A percentile compares a stretch with the other conserved stretches of the same genome.
These are phyloP conservation scores for Sclerotiophoma versabilis DNA, from an alignment of 2,329 filamentous ascomycete genomes.

Conservation along the genomic window DNA sequence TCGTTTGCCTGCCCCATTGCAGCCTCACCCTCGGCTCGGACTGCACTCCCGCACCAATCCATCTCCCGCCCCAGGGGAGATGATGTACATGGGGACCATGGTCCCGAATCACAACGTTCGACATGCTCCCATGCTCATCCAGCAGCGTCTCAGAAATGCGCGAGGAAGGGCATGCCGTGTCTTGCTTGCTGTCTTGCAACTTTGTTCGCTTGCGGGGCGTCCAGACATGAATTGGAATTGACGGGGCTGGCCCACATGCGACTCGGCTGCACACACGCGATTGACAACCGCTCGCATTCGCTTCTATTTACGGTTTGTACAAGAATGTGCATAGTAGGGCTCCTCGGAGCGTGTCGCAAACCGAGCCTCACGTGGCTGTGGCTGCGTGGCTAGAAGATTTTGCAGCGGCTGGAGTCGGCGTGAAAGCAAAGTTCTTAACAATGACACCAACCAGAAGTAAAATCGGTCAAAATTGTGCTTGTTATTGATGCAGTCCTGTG, in stretches of 20 bases:
- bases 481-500: background rate
- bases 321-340: background rate
- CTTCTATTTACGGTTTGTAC: slow-evolving; percentile 6
- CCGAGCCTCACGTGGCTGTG: background rate
- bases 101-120: background rate
- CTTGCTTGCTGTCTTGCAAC: background rate
- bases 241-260: slow-evolving; percentile 1
- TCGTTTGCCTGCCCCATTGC: background rate
- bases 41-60: background rate
- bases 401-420: background rate
- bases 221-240: background rate
- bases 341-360: background rate
- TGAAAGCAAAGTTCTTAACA: too few relatives aligned
- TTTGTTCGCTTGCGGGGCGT: background rate
- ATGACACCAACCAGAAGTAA: too few relatives aligned
- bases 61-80: background rate
- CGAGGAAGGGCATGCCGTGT: background rate
- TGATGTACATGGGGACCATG: background rate
- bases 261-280: background rate
- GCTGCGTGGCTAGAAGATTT: background rate
- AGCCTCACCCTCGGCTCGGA: background rate
- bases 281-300: background rate
- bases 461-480: background rate
- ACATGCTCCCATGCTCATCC: background rate
- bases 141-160: background rate